Conservation (phyloP, 2,329 filamentous ascomycete species). For the Alternaria panax region DNA sequence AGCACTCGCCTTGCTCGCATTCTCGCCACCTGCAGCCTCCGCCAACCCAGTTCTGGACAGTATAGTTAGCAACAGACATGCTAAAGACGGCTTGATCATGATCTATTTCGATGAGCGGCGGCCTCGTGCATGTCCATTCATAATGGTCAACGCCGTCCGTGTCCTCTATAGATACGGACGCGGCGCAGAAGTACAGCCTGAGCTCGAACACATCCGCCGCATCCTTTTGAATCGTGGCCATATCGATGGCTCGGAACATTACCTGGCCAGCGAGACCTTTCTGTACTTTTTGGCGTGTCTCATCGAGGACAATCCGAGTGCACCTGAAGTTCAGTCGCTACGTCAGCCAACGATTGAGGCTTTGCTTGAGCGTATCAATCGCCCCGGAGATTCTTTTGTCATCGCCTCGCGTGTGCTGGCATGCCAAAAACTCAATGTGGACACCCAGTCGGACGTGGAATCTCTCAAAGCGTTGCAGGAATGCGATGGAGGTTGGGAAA, state of each 20-base stretch:
- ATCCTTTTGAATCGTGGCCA: constrained; percentile 35
- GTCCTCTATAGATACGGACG: constrained; percentile 44
- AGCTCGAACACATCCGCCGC: constrained; percentile 32
- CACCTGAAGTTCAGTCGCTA: constrained; percentile 28
- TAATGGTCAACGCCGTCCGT: constrained; percentile 45
- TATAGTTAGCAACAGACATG: constrained; percentile 49
- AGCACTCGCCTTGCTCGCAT: constrained; percentile 36
- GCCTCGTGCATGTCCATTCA: constrained; percentile 38
- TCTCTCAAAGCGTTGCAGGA: constrained; percentile 39
- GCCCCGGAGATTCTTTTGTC: constrained; percentile 32
- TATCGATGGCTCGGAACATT: constrained; percentile 44
- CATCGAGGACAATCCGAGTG: constrained; percentile 23
- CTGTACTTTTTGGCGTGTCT: constrained; percentile 42
- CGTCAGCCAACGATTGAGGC: constrained; percentile 29
- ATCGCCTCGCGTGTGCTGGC: constrained; percentile 39
- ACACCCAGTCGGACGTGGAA: constrained; percentile 18
- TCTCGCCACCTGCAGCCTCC: constrained; percentile 20
- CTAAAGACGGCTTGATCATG: constrained; percentile 49
- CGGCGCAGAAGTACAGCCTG: constrained; percentile 26
- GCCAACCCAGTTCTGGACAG: constrained; percentile 16
- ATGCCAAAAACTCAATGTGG: constrained; percentile 34
- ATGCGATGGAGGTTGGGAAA: constrained; percentile 48
- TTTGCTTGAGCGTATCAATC: constrained; percentile 34
- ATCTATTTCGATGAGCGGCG: constrained; percentile 41
- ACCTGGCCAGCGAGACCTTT: constrained; percentile 43